Evolutionary conservation across 2,329 filamentous ascomycete species (phyloP), one percentile per base, ranked within the genome.

Genomic region (Xylariaceae sp.): DNA sequence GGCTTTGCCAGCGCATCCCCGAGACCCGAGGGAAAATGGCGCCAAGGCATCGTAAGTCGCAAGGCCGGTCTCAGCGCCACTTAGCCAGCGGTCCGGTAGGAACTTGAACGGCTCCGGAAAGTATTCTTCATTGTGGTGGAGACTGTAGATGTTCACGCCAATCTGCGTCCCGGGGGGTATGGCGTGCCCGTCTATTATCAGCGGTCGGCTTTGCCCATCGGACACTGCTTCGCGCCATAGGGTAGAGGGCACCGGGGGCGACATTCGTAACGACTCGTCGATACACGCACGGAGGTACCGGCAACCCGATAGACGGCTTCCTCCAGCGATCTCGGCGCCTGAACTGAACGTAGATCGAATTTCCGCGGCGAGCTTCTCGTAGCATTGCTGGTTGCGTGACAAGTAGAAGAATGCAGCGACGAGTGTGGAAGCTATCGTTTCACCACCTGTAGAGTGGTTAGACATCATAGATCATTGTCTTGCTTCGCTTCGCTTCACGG

Each of bases 361-460:
- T 22, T 62, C 53, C 3, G 53, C 19, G 12, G 46, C 60, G 18
- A 56, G 57, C 39, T 46, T 63, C 42, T 26, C 40, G 26, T 56
- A 58, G 30, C 37, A 62, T 45, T 55, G 19, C 60, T 53, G 19
- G 29, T 50, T 13, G 10, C 56, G 59, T 12, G 60, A 53, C 0
- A 67, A 41, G 40, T 65, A 64, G 49, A 65, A 67, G 9, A 67
- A 55, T 6, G 52, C 56, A 2, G 61, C 61, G 5, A 60, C 49
- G 3, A 68, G 57, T 4, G 59, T 48, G 8, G 61, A 59, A 1
- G 65, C 51, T 4, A 61, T 65, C 1, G 62, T 47, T 29, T 53
- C 44, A 26, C 50, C 50, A 5, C 49, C 43, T 47, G 40, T 26
- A 19, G 47, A 34, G 13, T 15, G 13, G 9, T 34, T 34, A 34